Evolutionary conservation across 192 early-diverging fungal genomes (phyloP).

Genomic region (Entomortierella beljakovae): DNA sequence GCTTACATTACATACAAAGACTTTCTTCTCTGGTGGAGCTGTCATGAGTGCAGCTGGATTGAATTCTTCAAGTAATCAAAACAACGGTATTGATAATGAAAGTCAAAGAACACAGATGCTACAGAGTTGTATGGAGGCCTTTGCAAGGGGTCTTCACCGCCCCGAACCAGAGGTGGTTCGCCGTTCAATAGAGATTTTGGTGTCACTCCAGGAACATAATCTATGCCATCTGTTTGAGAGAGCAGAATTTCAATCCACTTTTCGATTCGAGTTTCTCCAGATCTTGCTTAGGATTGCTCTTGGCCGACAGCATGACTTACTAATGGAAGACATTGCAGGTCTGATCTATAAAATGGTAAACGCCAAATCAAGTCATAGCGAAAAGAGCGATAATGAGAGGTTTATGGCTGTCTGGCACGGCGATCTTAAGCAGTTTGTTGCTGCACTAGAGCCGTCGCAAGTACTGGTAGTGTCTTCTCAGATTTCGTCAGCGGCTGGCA

Average conservation of each 20-base stretch:
- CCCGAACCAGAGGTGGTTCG: conserved; percentile 41
- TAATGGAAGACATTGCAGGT: conserved; percentile 41
- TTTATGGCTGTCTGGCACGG: conserved; percentile 39
- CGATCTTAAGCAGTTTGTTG: conserved; percentile 41
- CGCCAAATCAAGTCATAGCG: background rate
- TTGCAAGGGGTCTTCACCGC: conserved; percentile 29
- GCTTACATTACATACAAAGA: conserved; percentile 21
- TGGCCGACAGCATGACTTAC: conserved; percentile 28
- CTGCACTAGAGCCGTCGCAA: conserved; percentile 20
- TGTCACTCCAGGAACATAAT: conserved; percentile 15
- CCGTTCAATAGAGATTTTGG: conserved; percentile 33
- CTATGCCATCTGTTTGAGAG: conserved; percentile 44
- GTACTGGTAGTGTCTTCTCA: background rate
- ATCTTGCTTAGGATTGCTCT: conserved; percentile 32
- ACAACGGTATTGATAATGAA: background rate
- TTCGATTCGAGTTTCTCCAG: conserved; percentile 40
- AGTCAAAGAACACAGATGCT: conserved; percentile 9
- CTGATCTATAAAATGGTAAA: conserved; percentile 37
- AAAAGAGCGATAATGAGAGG: background rate
- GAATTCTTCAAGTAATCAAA: background rate
- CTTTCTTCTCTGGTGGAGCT: conserved; percentile 14
- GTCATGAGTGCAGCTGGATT: background rate
- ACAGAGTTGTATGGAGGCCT: conserved; percentile 44
- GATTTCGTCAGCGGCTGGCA: background rate
- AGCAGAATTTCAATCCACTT: conserved; percentile 27